Percentiles rank a stretch among this genome's conserved stretches.
These are phyloP conservation scores for Diaporthe vexans DNA, from an alignment of 2,329 filamentous ascomycete species.

Conservation along the genomic window DNA sequence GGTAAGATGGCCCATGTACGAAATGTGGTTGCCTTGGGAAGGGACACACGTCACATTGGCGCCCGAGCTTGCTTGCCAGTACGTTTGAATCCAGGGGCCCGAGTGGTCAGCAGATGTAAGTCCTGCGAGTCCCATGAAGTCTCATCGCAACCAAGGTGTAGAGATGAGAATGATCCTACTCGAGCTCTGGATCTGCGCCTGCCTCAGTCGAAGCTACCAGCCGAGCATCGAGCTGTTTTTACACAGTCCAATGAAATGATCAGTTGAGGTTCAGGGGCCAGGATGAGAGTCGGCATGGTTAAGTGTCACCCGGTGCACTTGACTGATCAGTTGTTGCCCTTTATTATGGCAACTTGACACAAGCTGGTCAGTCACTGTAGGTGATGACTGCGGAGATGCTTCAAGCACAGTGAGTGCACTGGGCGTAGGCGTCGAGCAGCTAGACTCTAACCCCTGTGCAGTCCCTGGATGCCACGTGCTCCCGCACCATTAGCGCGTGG, in stretches of 20 bases:
- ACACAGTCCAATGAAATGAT: not conserved
- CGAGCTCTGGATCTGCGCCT: too few relatives aligned
- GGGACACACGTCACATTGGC: constrained; percentile 16
- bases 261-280: not conserved
- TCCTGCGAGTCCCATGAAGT: not conserved
- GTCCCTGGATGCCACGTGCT: constrained; percentile 12
- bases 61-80: not conserved
- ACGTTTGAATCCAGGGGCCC: not conserved
- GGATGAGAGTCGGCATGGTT: not conserved
- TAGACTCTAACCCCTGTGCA: too few relatives aligned
- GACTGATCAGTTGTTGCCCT: not conserved
- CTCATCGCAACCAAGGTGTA: not conserved
- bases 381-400: not conserved
- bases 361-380: not conserved
- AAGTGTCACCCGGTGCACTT: not conserved
- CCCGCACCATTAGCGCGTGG: constrained; percentile 26
- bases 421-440: not conserved
- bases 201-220: too few relatives aligned
- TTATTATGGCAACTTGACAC: not conserved
- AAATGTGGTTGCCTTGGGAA: constrained; percentile 38
- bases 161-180: not conserved
- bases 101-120: not conserved
- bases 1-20: not conserved
- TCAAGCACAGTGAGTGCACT: not conserved
- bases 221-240: not conserved